phyloP scores from a whole-genome alignment of 2,329 filamentous ascomycete species.

The Apiospora kogelbergensis region DNA sequence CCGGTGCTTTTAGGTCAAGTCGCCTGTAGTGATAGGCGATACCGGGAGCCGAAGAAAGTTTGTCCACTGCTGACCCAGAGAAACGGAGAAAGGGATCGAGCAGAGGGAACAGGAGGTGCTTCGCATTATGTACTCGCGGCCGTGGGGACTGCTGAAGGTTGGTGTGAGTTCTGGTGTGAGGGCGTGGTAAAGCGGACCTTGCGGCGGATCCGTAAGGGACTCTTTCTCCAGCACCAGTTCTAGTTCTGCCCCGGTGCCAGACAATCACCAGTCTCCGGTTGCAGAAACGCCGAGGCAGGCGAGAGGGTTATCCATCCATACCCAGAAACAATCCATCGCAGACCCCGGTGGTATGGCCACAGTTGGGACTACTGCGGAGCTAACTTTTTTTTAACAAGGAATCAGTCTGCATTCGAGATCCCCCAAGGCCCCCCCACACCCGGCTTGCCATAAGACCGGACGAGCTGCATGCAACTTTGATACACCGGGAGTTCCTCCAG shows the following conservation, averaged over 20 bases:
- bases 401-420: not conserved
- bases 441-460: not conserved
- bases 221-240: not conserved
- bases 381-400: not conserved
- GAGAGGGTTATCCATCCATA: not conserved
- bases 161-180: not conserved
- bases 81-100: not conserved
- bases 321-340: not conserved
- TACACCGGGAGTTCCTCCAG: not conserved
- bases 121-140: not conserved
- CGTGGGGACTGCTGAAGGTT: not conserved
- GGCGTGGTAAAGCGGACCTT: not conserved
- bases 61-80: not conserved
- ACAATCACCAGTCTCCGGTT: not conserved
- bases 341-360: slow-evolving; percentile 1
- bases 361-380: slow-evolving; percentile 6
- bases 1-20: not conserved
- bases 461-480: not conserved
- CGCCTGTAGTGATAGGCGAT: not conserved
- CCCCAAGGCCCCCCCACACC: not conserved
- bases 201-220: not conserved
- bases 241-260: not conserved
- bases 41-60: not conserved
- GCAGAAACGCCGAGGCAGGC: slow-evolving; percentile 3
- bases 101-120: not conserved